phyloP scores from a whole-genome alignment of 148 eudicot species.

The Rhododendron griersonianum region DNA sequence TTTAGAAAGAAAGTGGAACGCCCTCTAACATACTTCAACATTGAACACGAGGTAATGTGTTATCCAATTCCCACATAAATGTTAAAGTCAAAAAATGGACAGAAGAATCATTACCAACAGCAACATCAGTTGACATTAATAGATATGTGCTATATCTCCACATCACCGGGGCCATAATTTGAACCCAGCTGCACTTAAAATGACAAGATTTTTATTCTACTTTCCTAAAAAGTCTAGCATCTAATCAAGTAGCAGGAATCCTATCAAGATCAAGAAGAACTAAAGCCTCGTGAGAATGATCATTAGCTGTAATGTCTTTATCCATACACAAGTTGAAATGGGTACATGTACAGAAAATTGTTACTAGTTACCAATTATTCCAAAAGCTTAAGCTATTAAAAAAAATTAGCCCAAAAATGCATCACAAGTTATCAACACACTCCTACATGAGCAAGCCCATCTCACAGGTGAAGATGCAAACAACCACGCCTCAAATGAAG shows the following conservation, averaged over 20 bases:
- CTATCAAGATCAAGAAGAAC: background rate
- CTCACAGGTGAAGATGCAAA: background rate
- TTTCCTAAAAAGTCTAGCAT: background rate
- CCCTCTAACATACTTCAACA: background rate
- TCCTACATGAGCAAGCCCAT: background rate
- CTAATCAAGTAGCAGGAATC: background rate
- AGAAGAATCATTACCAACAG: background rate
- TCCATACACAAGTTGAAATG: background rate
- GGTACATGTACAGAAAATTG: background rate
- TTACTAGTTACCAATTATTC: background rate
- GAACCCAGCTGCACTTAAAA: background rate
- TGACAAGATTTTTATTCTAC: background rate
- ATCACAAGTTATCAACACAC: background rate
- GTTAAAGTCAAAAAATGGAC: background rate
- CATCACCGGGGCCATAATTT: background rate
- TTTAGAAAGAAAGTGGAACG: no score
- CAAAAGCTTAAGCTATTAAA: background rate
- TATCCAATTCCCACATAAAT: background rate
- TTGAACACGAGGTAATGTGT: background rate
- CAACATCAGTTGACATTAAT: background rate
- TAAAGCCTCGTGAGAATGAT: background rate
- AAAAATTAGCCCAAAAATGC: background rate
- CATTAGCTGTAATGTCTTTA: background rate
- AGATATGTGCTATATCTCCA: background rate
- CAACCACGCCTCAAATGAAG: background rate